phyloP scores from a whole-genome alignment of 192 early-diverging fungal genomes.

The Chytriomyces sp. region DNA sequence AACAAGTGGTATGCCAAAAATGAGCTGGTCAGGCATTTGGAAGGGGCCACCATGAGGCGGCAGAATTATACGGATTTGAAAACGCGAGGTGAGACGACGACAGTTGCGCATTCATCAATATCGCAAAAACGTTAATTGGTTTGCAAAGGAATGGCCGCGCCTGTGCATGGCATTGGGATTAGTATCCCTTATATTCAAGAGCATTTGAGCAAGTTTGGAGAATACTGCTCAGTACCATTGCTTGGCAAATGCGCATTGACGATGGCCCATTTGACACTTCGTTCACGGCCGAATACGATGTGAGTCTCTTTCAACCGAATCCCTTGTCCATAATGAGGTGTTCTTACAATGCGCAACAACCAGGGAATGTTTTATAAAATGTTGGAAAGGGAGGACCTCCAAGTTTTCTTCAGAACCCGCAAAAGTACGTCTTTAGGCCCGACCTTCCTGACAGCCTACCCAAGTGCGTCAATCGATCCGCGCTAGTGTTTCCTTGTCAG shows the following conservation, averaged over 20 bases:
- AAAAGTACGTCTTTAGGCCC: slow-evolving; percentile 36
- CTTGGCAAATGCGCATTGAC: slow-evolving; percentile 40
- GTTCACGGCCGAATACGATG: slow-evolving; percentile 54
- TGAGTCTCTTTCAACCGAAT: slow-evolving; percentile 28
- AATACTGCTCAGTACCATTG: slow-evolving; percentile 54
- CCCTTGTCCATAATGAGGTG: slow-evolving; percentile 7
- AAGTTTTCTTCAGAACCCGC: slow-evolving; percentile 46
- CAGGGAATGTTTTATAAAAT: slow-evolving; percentile 50
- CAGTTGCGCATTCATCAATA: background rate
- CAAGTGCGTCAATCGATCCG: slow-evolving; percentile 26
- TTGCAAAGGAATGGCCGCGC: slow-evolving; percentile 41
- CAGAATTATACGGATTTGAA: slow-evolving; percentile 45
- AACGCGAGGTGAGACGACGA: slow-evolving; percentile 26
- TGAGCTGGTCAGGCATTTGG: background rate
- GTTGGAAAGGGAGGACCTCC: slow-evolving; percentile 30
- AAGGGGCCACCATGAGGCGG: slow-evolving; percentile 24
- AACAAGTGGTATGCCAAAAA: slow-evolving; percentile 47
- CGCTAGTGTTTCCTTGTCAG: slow-evolving; percentile 48
- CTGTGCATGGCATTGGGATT: slow-evolving; percentile 43
- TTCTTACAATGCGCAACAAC: background rate
- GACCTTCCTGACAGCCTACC: slow-evolving; percentile 50
- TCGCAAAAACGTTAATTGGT: background rate
- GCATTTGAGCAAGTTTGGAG: slow-evolving; percentile 43
- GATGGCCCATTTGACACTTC: slow-evolving; percentile 27
- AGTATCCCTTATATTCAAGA: slow-evolving; percentile 24